Evolutionary conservation across 768 basidiomycete species (phyloP).

Genomic region (Pisolithus albus): DNA sequence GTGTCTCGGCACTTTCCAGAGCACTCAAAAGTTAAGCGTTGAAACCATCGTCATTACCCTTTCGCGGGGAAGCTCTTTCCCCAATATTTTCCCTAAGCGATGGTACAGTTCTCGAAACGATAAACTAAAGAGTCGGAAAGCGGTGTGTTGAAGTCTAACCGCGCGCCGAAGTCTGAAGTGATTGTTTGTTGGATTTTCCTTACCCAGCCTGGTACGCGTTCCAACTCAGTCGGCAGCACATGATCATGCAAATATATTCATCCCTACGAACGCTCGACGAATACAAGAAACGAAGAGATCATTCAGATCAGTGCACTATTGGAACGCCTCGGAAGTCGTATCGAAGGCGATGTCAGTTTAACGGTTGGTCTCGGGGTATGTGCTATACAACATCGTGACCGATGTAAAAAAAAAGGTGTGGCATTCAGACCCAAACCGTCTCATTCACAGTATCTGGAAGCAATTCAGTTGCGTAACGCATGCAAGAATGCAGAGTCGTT

Average conservation of each 20-base stretch:
- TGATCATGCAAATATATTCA: too few species aligned
- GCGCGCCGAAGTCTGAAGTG: background rate
- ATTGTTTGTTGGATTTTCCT: background rate
- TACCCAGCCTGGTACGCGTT: slow-evolving; percentile 71
- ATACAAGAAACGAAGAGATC: too few species aligned
- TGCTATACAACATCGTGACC: too few species aligned
- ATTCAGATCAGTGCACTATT: too few species aligned
- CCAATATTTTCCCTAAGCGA: slow-evolving; percentile 85
- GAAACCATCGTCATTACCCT: slow-evolving; percentile 76
- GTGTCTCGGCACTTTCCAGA: slow-evolving; percentile 23
- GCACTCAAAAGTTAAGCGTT: slow-evolving; percentile 92
- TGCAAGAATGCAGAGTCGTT: slow-evolving; percentile 4
- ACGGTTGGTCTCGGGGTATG: too few species aligned
- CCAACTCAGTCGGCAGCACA: too few species aligned
- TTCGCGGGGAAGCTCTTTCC: slow-evolving; percentile 92
- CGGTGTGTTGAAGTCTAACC: slow-evolving; percentile 36
- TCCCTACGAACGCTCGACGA: too few species aligned
- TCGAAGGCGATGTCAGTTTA: too few species aligned
- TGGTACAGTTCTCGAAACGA: slow-evolving; percentile 69
- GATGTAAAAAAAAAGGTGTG: too few species aligned
- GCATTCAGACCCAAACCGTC: too few species aligned
- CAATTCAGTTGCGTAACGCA: background rate
- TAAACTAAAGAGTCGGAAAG: slow-evolving; percentile 40
- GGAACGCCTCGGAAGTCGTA: too few species aligned
- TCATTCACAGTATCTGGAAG: slow-evolving; percentile 20